Base-by-base conservation (phyloP, 208 protist species). In the Leishmania tropica region DNA sequence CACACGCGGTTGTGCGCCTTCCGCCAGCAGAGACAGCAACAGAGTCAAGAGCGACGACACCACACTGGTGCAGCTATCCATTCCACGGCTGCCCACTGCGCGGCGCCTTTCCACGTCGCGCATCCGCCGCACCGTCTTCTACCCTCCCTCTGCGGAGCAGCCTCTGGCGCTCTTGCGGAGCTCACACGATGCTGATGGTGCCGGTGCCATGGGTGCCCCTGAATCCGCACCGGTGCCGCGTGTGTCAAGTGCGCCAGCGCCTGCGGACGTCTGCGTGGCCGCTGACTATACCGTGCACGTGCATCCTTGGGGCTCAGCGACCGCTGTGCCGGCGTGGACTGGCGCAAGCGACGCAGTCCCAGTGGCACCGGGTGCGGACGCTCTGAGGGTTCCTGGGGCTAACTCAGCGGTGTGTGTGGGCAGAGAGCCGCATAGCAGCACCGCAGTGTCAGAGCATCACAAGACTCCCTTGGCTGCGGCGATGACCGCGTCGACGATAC, bases 131-230 rank as follows among this genome's bases (percentile, higher is more conserved):
- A 51, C 53, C 7, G 83, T 86, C 19, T 86, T 81, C 64, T 86
- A 86, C 28, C 79, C 83, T 1, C 78, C 75, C 24, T 62, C 83
- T 0, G 70, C 81, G 13, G 81, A 85, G 64, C 40, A 74, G 77
- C 62, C 77, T 6, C 48, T 56, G 21, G 17, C 37, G 45, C 60
- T 67, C 56, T 71, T 24, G 62, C 79, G 40, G 48, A 54, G 54
- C 68, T 45, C 70, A 53, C 45, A 15, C 28, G 45, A 74, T 45
- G 35, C 40, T 28, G 40, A 74, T 74, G 28, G 21, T 35, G 45
- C 21, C 40, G 10, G n/a, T 53, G 28, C 45, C 13, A 35, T 54
- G 28, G 45, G 45, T 4, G 24, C 70, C 15, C 45, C 70, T 31
- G 70, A 35, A 45, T 74, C 11, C 11, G 45, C 11, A 40, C 70